A percentile compares a stretch with the other conserved stretches of the same genome.
Evolutionary conservation across 257 asterid species (phyloP).

Genomic region (Plantago ovata): DNA sequence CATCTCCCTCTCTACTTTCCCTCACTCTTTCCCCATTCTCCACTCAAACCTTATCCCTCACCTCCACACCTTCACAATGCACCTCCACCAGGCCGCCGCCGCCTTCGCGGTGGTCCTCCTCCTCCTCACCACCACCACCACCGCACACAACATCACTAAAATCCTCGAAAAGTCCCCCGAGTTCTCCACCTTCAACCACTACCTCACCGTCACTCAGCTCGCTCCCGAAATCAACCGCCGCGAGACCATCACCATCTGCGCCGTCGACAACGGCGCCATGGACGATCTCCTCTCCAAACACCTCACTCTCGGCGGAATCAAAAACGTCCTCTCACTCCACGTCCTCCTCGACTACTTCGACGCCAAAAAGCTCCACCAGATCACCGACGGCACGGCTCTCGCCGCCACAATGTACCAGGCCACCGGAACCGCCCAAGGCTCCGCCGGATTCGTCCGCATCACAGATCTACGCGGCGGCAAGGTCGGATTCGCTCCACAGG

Average conservation of each 20-base stretch:
- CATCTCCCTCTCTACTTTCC: no score
- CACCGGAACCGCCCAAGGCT: constrained; percentile 61
- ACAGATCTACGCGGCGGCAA: constrained; percentile 56
- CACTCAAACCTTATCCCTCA: not conserved
- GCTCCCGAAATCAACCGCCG: constrained; percentile 55
- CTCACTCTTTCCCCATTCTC: constrained; percentile 2
- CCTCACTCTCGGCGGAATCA: constrained; percentile 33
- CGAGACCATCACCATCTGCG: constrained; percentile 59
- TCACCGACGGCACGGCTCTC: constrained; percentile 61
- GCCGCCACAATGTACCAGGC: constrained; percentile 70
- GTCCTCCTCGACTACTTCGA: constrained; percentile 63
- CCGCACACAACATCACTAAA: constrained; percentile 54
- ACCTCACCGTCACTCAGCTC: constrained; percentile 51
- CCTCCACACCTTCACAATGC: constrained; percentile 29
- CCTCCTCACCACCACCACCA: constrained; percentile 16
- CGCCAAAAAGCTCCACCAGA: constrained; percentile 61
- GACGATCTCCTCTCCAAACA: constrained; percentile 52
- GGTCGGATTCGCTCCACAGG: constrained; percentile 52
- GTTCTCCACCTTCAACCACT: constrained; percentile 57
- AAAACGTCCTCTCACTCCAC: constrained; percentile 52
- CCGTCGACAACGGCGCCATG: constrained; percentile 60
- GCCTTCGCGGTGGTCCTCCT: constrained; percentile 20
- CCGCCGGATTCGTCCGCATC: constrained; percentile 63
- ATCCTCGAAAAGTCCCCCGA: constrained; percentile 40
- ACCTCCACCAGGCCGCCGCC: constrained; percentile 27